Conservation (phyloP, 2,329 filamentous ascomycete genomes). For the Ceratocystiopsis brevicomis region DNA sequence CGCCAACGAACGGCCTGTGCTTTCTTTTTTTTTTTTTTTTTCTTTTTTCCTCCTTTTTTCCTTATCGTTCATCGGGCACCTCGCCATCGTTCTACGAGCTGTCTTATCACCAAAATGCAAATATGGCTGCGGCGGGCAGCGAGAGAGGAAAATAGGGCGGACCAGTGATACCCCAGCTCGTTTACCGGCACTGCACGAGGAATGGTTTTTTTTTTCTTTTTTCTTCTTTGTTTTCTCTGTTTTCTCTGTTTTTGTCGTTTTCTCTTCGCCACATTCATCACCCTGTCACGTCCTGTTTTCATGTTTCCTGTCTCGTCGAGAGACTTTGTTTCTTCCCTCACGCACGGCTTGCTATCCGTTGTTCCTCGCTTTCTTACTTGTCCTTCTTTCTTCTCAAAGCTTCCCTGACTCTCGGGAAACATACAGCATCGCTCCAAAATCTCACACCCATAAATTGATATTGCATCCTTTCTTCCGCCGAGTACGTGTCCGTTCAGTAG, state of each 20-base stretch:
- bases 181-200: conserved; percentile 7
- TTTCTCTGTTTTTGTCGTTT: neutral
- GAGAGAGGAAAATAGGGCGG: conserved; percentile 6
- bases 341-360: no score
- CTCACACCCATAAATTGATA: no score
- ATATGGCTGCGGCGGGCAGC: neutral
- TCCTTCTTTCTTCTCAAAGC: no score
- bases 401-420: no score
- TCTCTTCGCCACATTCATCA: neutral
- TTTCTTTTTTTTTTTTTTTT: neutral
- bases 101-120: neutral
- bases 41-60: neutral
- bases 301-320: neutral
- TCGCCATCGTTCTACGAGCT: no score
- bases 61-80: neutral
- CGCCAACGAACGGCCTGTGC: neutral
- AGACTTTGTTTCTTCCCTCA: neutral
- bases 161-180: conserved; percentile 10
- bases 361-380: neutral
- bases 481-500: no score
- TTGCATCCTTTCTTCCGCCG: no score
- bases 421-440: no score
- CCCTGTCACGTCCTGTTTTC: neutral
- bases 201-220: conserved; percentile 5
- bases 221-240: conserved; percentile 1